Conservation (phyloP, 768 basidiomycete genomes). For the Suillus subaureus region DNA sequence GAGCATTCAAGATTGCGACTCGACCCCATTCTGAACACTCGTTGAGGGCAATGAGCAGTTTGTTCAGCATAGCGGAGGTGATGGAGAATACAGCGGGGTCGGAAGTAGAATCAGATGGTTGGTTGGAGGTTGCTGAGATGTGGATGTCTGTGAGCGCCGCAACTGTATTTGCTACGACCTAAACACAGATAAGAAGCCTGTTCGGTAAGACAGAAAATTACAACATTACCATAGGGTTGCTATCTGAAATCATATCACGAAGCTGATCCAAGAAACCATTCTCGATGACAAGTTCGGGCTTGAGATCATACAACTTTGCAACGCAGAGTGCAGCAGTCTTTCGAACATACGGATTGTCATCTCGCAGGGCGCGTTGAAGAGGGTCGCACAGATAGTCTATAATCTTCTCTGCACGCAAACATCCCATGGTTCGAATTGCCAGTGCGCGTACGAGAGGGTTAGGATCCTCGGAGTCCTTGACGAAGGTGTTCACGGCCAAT, state of each 20-base stretch:
- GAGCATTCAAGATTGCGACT: slow-evolving; percentile 86
- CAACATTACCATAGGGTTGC: slow-evolving; percentile 89
- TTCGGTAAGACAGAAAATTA: not conserved
- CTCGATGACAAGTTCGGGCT: slow-evolving; percentile 92
- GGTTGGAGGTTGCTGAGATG: slow-evolving; percentile 55
- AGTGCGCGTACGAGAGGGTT: slow-evolving; percentile 97
- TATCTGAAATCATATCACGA: slow-evolving; percentile 92
- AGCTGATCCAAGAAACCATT: slow-evolving; percentile 90
- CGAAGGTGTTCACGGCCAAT: slow-evolving; percentile 98
- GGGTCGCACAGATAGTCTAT: slow-evolving; percentile 99
- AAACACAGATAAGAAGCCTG: slow-evolving; percentile 1
- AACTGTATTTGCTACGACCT: slow-evolving; percentile 98
- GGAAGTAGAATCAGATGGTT: slow-evolving; percentile 52
- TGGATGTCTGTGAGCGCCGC: slow-evolving; percentile 94
- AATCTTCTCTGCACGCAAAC: slow-evolving; percentile 96
- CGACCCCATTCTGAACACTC: slow-evolving; percentile 99
- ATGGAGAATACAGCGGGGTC: slow-evolving; percentile 78
- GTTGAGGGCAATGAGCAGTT: slow-evolving; percentile 91
- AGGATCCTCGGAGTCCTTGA: slow-evolving; percentile 94
- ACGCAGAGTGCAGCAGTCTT: slow-evolving; percentile 98
- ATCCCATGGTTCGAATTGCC: slow-evolving; percentile 97
- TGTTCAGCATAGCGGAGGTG: slow-evolving; percentile 80
- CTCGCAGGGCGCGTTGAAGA: slow-evolving; percentile 85
- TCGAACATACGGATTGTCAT: slow-evolving; percentile 97
- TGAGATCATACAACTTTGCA: slow-evolving; percentile 96